Percentiles rank a stretch among this genome's conserved stretches.
These are phyloP conservation scores for Rauvolfia tetraphylla DNA, from an alignment of 257 asterid species.

Conservation along the genomic window DNA sequence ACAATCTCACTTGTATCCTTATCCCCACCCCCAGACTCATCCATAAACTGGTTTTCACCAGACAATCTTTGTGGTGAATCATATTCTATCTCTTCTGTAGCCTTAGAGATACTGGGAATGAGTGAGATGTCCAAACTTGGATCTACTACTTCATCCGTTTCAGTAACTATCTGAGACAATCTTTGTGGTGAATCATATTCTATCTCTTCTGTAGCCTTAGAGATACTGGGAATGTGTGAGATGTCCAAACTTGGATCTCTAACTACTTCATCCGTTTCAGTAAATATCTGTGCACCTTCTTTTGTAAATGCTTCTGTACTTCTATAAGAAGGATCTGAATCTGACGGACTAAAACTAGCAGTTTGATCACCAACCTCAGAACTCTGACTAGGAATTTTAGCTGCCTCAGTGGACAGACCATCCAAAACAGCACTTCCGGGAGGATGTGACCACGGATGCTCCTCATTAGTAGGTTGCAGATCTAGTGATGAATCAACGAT, in stretches of 20 bases:
- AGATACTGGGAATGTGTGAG: constrained; percentile 24
- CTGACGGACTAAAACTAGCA: constrained; percentile 30
- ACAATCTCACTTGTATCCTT: constrained; percentile 20
- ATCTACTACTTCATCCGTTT: constrained; percentile 27
- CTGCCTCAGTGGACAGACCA: constrained; percentile 18
- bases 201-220: constrained; percentile 25
- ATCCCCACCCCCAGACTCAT: constrained; percentile 25
- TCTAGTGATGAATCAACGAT: constrained; percentile 7
- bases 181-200: constrained; percentile 33
- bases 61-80: constrained; percentile 30
- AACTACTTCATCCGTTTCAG: constrained; percentile 26
- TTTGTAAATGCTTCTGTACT: constrained; percentile 30
- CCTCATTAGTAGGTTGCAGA: constrained; percentile 12
- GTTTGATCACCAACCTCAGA: constrained; percentile 36
- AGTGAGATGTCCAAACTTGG: constrained; percentile 24
- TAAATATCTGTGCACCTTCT: constrained; percentile 23
- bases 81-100: constrained; percentile 27
- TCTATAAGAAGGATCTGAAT: constrained; percentile 25
- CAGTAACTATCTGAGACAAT: constrained; percentile 19
- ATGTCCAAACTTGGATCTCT: constrained; percentile 26
- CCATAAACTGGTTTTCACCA: constrained; percentile 30
- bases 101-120: constrained; percentile 28
- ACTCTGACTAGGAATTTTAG: constrained; percentile 24
- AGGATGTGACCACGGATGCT: constrained; percentile 15
- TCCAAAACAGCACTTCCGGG: constrained; percentile 17